A percentile compares a stretch with the other conserved stretches of the same genome.
phyloP scores from a whole-genome alignment of 2,329 filamentous ascomycete species.

The Fusarium nelsonii region DNA sequence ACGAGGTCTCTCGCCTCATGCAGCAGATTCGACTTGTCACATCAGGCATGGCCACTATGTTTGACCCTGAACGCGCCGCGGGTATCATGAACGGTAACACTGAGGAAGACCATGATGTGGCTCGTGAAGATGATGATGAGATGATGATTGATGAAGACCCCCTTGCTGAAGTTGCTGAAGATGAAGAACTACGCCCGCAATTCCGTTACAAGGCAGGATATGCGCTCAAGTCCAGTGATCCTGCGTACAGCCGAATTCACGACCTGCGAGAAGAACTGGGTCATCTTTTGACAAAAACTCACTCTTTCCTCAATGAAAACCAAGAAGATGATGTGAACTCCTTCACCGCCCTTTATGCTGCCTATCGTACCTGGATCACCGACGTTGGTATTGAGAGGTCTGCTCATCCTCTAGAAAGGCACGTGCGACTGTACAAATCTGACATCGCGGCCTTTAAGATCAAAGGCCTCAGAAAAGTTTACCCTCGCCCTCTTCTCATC shows the following conservation, averaged over 20 bases:
- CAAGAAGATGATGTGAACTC: constrained; percentile 97
- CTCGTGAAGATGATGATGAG: constrained; percentile 61
- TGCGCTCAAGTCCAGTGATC: constrained; percentile 67
- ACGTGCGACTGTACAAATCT: constrained; percentile 84
- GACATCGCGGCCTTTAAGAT: constrained; percentile 96
- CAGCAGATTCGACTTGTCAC: constrained; percentile 89
- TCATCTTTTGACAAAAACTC: constrained; percentile 82
- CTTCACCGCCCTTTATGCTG: constrained; percentile 92
- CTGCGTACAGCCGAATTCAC: constrained; percentile 82
- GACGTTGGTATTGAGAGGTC: constrained; percentile 97
- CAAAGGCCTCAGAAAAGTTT: constrained; percentile 89
- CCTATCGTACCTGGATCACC: constrained; percentile 96
- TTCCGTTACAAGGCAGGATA: constrained; percentile 94
- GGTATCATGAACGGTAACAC: constrained; percentile 59
- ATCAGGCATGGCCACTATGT: constrained; percentile 89
- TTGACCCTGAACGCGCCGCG: constrained; percentile 81
- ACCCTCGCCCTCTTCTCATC: constrained; percentile 91
- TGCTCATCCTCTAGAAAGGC: constrained; percentile 89
- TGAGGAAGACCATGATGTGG: constrained; percentile 66
- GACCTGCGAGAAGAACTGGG: constrained; percentile 84
- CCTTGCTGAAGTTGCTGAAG: constrained; percentile 75
- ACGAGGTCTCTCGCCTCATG: constrained; percentile 91
- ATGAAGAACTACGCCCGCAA: constrained; percentile 85
- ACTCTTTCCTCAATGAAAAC: constrained; percentile 82
- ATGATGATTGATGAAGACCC: constrained; percentile 63